A percentile compares a stretch with the other conserved stretches of the same genome.
phyloP scores from a whole-genome alignment of 192 early-diverging fungal species.

The Dimargaris cristalligena region DNA sequence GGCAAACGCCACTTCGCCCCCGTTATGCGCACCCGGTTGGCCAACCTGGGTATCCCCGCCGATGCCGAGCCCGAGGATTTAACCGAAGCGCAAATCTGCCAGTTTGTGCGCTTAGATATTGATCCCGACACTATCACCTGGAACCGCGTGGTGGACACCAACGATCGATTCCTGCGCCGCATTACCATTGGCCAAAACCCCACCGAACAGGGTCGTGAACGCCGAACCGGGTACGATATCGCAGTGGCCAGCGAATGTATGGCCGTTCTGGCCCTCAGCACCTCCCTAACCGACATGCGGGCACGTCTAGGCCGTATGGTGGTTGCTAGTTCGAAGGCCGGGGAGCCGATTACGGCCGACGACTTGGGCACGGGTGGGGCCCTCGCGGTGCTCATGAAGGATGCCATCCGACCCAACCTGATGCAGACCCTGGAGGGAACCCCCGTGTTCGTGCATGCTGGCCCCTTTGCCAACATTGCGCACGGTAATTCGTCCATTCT shows the following conservation, averaged over 20 bases:
- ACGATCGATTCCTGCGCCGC: slow-evolving; percentile 86
- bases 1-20: slow-evolving; percentile 66
- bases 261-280: slow-evolving; percentile 90
- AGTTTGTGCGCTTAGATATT: slow-evolving; percentile 86
- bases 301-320: slow-evolving; percentile 88
- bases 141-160: slow-evolving; percentile 92
- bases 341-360: slow-evolving; percentile 81
- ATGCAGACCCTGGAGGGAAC: slow-evolving; percentile 99
- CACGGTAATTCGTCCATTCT: slow-evolving; percentile 94
- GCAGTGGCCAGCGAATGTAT: slow-evolving; percentile 96
- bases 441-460: slow-evolving; percentile 95
- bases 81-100: slow-evolving; percentile 53
- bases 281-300: slow-evolving; percentile 83
- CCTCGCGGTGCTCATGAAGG: slow-evolving; percentile 92
- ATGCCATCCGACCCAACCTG: slow-evolving; percentile 94
- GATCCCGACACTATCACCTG: slow-evolving; percentile 89
- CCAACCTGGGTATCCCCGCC: slow-evolving; percentile 66
- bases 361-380: slow-evolving; percentile 93
- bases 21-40: slow-evolving; percentile 64
- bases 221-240: slow-evolving; percentile 94
- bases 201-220: slow-evolving; percentile 72
- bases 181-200: slow-evolving; percentile 77
- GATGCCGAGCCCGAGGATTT: slow-evolving; percentile 64
- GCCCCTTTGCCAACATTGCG: slow-evolving; percentile 99
- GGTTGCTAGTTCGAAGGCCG: slow-evolving; percentile 64